Conservation (phyloP, 441 rosid species). For the Capsella rubella region DNA sequence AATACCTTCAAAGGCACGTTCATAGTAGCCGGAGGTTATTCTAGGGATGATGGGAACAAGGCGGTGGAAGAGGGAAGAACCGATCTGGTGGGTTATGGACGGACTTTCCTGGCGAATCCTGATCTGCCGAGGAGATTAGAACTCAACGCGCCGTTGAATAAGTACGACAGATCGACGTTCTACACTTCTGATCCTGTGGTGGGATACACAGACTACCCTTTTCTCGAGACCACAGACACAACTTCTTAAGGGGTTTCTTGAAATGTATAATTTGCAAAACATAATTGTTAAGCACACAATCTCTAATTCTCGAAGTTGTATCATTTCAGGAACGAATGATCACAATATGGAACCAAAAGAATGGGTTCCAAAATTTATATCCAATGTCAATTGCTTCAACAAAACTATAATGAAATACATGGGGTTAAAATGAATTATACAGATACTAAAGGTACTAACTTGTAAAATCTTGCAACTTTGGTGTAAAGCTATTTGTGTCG, state of each 20-base stretch:
- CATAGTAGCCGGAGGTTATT: slow-evolving; percentile 48
- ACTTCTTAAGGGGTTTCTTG: not conserved
- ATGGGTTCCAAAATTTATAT: not conserved
- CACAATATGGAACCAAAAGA: not conserved
- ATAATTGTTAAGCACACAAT: not conserved
- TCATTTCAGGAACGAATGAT: not conserved
- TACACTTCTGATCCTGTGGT: slow-evolving; percentile 39
- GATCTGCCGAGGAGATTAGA: slow-evolving; percentile 46
- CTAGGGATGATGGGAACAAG: slow-evolving; percentile 43
- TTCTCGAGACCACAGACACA: slow-evolving; percentile 14
- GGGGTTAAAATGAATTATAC: not conserved
- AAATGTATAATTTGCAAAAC: not conserved
- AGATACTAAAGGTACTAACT: slow-evolving; percentile 7
- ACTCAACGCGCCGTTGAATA: slow-evolving; percentile 37
- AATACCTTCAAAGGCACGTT: slow-evolving; percentile 50
- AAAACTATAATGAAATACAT: not conserved
- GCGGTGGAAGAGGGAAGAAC: slow-evolving; percentile 38
- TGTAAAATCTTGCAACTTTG: slow-evolving; percentile 8
- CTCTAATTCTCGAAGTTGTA: not conserved
- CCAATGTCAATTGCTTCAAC: not conserved
- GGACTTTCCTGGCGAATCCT: slow-evolving; percentile 49
- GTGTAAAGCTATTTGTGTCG: not conserved
- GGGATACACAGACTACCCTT: slow-evolving; percentile 44
- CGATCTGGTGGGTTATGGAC: slow-evolving; percentile 46
- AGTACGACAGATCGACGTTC: slow-evolving; percentile 41